phyloP scores from a whole-genome alignment of 2,329 filamentous ascomycete genomes.

The Aspergillus niger region DNA sequence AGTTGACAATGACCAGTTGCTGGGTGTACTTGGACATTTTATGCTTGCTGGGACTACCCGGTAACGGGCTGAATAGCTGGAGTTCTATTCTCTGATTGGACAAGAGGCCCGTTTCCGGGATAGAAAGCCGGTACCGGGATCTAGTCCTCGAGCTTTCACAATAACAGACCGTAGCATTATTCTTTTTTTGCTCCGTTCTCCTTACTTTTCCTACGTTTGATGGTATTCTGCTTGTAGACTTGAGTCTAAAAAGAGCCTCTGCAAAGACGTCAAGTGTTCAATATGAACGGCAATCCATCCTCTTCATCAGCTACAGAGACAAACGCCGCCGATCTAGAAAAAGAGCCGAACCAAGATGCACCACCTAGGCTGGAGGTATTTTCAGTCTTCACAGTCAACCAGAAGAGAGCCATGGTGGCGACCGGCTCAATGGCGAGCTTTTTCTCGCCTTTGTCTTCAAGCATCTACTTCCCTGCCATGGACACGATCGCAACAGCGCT shows the following conservation, averaged over 20 bases:
- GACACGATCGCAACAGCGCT: conserved; percentile 41
- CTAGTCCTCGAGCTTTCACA: too few relatives aligned
- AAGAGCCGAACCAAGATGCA: background rate
- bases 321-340: background rate
- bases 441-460: conserved; percentile 38
- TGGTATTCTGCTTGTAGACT: too few relatives aligned
- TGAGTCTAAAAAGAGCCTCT: too few relatives aligned
- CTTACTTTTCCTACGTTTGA: too few relatives aligned
- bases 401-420: conserved; percentile 26
- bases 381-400: conserved; percentile 27
- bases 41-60: background rate
- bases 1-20: background rate
- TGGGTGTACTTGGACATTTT: too few relatives aligned
- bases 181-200: too few relatives aligned
- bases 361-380: conserved; percentile 17
- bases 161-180: too few relatives aligned
- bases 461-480: conserved; percentile 42
- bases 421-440: conserved; percentile 30
- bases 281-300: background rate
- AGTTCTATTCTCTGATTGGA: background rate
- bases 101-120: background rate
- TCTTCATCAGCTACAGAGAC: background rate
- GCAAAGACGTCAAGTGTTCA: too few relatives aligned
- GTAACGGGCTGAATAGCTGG: background rate
- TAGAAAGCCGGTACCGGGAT: background rate